These are phyloP conservation scores for Cornus controversa DNA, from an alignment of 148 eudicot species.

Conservation along the genomic window DNA sequence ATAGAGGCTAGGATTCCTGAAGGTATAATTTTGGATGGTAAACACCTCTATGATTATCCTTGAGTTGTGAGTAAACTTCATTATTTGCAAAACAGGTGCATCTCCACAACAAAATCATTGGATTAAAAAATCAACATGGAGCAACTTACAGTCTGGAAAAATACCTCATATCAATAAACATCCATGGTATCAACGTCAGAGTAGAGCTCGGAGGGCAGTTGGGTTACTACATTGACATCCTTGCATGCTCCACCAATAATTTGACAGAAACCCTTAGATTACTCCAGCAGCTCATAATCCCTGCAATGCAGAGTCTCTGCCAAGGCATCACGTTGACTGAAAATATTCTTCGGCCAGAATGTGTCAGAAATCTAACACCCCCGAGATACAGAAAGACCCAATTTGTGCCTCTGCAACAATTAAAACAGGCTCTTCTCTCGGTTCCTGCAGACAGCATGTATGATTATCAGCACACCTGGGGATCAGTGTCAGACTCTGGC, in stretches of 20 bases:
- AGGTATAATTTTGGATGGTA: neutral
- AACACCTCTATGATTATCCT: neutral
- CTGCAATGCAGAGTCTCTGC: conserved; percentile 73
- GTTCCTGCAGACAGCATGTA: conserved; percentile 90
- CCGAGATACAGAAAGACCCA: conserved; percentile 87
- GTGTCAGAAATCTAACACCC: conserved; percentile 68
- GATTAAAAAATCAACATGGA: conserved; percentile 73
- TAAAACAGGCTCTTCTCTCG: conserved; percentile 80
- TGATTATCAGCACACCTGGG: conserved; percentile 95
- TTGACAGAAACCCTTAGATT: conserved; percentile 81
- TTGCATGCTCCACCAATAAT: conserved; percentile 83
- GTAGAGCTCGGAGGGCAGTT: conserved; percentile 85
- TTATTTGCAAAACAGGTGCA: conserved; percentile 54
- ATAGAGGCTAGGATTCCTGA: neutral
- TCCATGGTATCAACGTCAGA: conserved; percentile 77
- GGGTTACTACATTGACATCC: conserved; percentile 62
- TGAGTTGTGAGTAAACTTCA: neutral
- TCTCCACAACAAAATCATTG: conserved; percentile 74
- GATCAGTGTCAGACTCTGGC: conserved; percentile 60
- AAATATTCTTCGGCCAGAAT: conserved; percentile 69
- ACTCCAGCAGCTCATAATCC: conserved; percentile 76
- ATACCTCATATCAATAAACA: conserved; percentile 66
- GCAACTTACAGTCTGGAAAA: conserved; percentile 80
- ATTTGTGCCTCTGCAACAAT: conserved; percentile 40
- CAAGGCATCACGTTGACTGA: conserved; percentile 60